phyloP scores from a whole-genome alignment of 1,284 basidiomycete genomes.

The Boletus sp. region DNA sequence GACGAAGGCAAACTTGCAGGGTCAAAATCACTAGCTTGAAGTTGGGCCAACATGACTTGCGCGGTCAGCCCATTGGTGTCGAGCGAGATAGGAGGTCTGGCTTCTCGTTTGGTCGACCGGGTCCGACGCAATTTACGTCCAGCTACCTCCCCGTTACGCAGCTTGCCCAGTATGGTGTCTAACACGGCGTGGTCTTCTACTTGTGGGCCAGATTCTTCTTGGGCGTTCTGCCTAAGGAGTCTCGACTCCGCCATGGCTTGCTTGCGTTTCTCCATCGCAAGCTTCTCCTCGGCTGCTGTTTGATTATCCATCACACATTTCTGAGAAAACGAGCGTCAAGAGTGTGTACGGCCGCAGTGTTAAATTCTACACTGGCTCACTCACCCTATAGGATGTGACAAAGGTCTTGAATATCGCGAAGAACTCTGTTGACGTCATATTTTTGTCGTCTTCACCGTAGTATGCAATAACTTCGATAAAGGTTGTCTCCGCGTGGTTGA shows the following conservation, averaged over 20 bases:
- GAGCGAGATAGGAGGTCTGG: conserved; percentile 43
- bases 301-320: conserved; percentile 86
- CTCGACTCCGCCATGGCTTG: conserved; percentile 66
- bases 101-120: conserved; percentile 46
- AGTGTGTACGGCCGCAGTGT: background rate
- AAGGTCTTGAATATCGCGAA: conserved; percentile 97
- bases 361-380: conserved; percentile 24
- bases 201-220: conserved; percentile 50
- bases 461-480: conserved; percentile 85
- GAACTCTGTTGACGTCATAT: conserved; percentile 82
- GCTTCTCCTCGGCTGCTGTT: conserved; percentile 65
- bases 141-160: conserved; percentile 69
- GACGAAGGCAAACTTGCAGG: conserved; percentile 37
- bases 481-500: conserved; percentile 79
- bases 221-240: conserved; percentile 55
- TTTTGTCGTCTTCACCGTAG: conserved; percentile 91
- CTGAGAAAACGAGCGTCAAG: conserved; percentile 44
- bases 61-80: conserved; percentile 45
- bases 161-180: conserved; percentile 73
- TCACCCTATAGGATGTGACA: conserved; percentile 86
- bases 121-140: conserved; percentile 59
- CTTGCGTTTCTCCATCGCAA: conserved; percentile 66
- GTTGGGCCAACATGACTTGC: conserved; percentile 71
- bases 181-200: conserved; percentile 66
- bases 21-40: conserved; percentile 64